Conservation (phyloP, 1,139 yeast genomes). For the Saccharomyces hybrid region DNA sequence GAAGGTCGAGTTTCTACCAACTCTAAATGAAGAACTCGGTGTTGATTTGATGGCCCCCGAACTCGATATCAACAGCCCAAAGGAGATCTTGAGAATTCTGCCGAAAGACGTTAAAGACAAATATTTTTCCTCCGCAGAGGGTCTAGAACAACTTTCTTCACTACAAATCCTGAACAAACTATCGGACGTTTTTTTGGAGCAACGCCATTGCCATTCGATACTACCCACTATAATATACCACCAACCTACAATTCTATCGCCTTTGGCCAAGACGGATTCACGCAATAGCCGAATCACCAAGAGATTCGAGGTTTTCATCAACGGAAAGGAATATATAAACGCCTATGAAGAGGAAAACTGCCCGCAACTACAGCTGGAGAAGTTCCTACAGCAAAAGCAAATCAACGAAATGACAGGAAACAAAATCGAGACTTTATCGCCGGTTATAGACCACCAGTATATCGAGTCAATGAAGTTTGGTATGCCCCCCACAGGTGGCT, state of each 20-base stretch:
- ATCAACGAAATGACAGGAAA: constrained; percentile 45
- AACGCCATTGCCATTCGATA: constrained; percentile 38
- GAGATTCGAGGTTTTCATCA: constrained; percentile 78
- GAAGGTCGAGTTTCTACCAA: constrained; percentile 53
- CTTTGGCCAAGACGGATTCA: constrained; percentile 55
- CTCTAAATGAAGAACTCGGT: constrained; percentile 40
- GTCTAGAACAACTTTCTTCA: constrained; percentile 33
- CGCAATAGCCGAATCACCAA: constrained; percentile 14
- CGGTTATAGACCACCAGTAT: constrained; percentile 60
- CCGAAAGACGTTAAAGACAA: constrained; percentile 8
- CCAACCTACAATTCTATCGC: constrained; percentile 82
- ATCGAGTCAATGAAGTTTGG: constrained; percentile 81
- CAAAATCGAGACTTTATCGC: constrained; percentile 45
- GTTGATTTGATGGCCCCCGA: constrained; percentile 30
- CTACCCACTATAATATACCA: constrained; percentile 69
- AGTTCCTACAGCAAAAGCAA: constrained; percentile 51
- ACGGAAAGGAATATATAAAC: constrained; percentile 76
- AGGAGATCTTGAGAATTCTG: constrained; percentile 30
- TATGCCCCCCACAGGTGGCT: constrained; percentile 95
- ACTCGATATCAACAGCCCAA: constrained; percentile 32
- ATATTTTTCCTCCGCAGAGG: constrained; percentile 1
- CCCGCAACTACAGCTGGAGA: constrained; percentile 57
- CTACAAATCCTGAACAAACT: constrained; percentile 56
- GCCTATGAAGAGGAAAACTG: constrained; percentile 96
- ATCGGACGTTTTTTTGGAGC: constrained; percentile 54